phyloP scores from a whole-genome alignment of 306 rosid species.

The peach (Prunus persica) region Prunus_persica_NCBIv2 NC_034015.1:385001-385500 shows the following conservation, averaged over 20 bases:
- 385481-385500: too few relatives aligned
- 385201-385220: conserved; percentile 24
- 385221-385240: conserved; percentile 37
- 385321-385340: conserved; percentile 40
- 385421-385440: too few relatives aligned
- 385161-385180: conserved; percentile 32
- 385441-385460: too few relatives aligned
- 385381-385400: too few relatives aligned
- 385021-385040: conserved; percentile 55
- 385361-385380: background rate
- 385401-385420: too few relatives aligned
- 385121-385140: conserved; percentile 23
- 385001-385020: conserved; percentile 44
- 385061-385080: conserved; percentile 30
- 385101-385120: conserved; percentile 58
- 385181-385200: conserved; percentile 11
- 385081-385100: conserved; percentile 35
- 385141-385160: background rate
- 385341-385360: conserved; percentile 30
- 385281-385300: conserved; percentile 49
- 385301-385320: conserved; percentile 22
- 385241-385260: conserved; percentile 43
- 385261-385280: conserved; percentile 47
- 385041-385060: conserved; percentile 19
- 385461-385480: too few relatives aligned